Evolutionary conservation across 2,329 filamentous ascomycete genomes (phyloP), one percentile per base, ranked within the genome.

Genomic region (Eutypella sp.): DNA sequence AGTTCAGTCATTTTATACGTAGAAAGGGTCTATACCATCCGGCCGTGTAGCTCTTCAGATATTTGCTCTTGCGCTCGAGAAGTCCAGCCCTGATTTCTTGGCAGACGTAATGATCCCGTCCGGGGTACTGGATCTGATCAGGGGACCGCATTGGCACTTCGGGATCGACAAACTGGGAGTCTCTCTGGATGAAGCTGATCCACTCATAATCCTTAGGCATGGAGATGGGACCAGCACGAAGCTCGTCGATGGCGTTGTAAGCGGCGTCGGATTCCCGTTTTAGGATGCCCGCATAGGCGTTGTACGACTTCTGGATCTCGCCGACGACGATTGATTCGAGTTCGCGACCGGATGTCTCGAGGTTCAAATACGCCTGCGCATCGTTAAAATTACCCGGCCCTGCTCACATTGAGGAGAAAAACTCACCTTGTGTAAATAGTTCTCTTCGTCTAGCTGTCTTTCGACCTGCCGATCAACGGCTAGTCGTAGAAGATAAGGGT

Each of bases 281-380:
- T 49, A 97, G 73, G 52, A 97, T 95, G 44, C 85, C 87, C 20
- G 91, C 88, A 57, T 96, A 89, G 2, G 91, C 90, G 59, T 93
- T 96, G 71, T 96, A 97, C 0, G 93, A 90, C 67, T 97, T 97
- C 63, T 99, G 93, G 36, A 99, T 95, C 67, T 99, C 93, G 55
- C 91, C 89, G 13, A 99, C 89, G 1, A 99, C 89, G 53, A 99
- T 97, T 1, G 89, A 87, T 68, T 99, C 93, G 2, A 99, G 80
- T 68, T 99, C 93, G 49, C 91, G 85, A 2, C 93, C 93, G 15
- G 93, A 97, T 55, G 82, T 88, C 66, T 99, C 93, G 13, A 99
- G 76, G 63, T 99, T 97, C 42, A 96, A 75, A 60, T 95, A 96
- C 9, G 93, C 93, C 87, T 95, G 42, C 8, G 9, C 2, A 7